Evolutionary conservation across 805 yeast species (phyloP).

Genomic region (Teunomyces atbi): DNA sequence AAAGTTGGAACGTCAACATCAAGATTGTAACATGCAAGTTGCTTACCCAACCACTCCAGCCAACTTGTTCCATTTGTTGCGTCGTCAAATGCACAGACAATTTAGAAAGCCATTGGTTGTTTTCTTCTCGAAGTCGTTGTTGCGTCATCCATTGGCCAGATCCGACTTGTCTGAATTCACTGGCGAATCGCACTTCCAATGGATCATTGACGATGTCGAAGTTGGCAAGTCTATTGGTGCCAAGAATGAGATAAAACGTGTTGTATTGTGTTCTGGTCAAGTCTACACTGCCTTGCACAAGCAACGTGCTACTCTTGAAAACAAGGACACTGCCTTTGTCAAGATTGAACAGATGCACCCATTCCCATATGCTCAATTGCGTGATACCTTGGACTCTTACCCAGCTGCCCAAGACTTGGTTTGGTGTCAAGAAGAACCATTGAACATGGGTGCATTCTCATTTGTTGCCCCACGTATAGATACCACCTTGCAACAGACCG

Average conservation of each 20-base stretch:
- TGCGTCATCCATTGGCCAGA: conserved; percentile 97
- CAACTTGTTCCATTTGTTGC: conserved; percentile 89
- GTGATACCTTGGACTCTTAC: conserved; percentile 77
- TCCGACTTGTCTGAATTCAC: conserved; percentile 81
- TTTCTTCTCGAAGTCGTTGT: conserved; percentile 88
- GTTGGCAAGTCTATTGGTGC: conserved; percentile 73
- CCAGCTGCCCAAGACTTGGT: conserved; percentile 85
- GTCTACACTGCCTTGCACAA: conserved; percentile 90
- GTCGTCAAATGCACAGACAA: conserved; percentile 99
- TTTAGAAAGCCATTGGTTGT: conserved; percentile 88
- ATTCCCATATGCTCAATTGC: conserved; percentile 95
- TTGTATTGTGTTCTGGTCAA: conserved; percentile 87
- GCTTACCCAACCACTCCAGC: conserved; percentile 99
- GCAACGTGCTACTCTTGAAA: conserved; percentile 74
- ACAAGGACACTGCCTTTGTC: conserved; percentile 83
- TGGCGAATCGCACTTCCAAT: conserved; percentile 87
- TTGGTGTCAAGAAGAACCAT: conserved; percentile 98
- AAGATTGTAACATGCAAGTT: conserved; percentile 96
- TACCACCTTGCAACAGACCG: conserved; percentile 74
- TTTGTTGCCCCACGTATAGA: conserved; percentile 79
- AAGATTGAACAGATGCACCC: conserved; percentile 96
- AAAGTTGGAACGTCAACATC: conserved; percentile 94
- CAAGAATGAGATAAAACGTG: conserved; percentile 82
- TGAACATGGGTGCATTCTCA: conserved; percentile 91
- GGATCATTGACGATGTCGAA: conserved; percentile 93